Percentiles rank a stretch among this genome's conserved stretches.
phyloP scores from a whole-genome alignment of 2,329 filamentous ascomycete genomes.

The Aspergillus amoenus region DNA sequence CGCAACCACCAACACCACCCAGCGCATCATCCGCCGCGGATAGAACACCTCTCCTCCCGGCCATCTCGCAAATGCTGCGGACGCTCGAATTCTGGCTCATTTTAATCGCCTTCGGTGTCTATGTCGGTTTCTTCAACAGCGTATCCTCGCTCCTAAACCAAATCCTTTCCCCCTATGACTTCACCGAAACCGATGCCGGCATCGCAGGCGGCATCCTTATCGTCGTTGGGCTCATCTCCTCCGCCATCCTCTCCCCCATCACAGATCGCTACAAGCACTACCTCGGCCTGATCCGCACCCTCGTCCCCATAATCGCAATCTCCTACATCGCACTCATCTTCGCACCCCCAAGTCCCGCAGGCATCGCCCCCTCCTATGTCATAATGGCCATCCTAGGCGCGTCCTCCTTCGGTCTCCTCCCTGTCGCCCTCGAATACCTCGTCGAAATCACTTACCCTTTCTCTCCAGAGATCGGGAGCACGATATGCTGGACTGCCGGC shows the following conservation, averaged over 20 bases:
- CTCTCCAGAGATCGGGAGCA: constrained; percentile 79
- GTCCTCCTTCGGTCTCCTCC: constrained; percentile 74
- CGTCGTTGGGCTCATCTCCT: constrained; percentile 75
- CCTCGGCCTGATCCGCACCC: constrained; percentile 67
- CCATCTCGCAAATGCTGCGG: constrained; percentile 55
- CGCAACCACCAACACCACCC: constrained; percentile 72
- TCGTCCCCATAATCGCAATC: constrained; percentile 72
- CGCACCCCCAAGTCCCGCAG: constrained; percentile 63
- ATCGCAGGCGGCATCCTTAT: constrained; percentile 89
- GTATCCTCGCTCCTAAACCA: constrained; percentile 86
- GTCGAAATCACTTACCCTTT: constrained; percentile 86
- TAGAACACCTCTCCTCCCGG: constrained; percentile 53
- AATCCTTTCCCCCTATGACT: constrained; percentile 82
- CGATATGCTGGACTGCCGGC: constrained; percentile 80
- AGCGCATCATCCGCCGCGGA: constrained; percentile 63
- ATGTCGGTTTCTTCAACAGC: constrained; percentile 92
- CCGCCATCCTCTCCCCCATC: constrained; percentile 76
- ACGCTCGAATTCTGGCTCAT: constrained; percentile 78
- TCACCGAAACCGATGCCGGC: constrained; percentile 78
- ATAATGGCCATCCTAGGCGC: constrained; percentile 77
- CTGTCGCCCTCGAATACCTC: constrained; percentile 81
- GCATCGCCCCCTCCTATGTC: constrained; percentile 62
- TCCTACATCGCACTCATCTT: constrained; percentile 77
- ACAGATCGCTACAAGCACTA: constrained; percentile 84
- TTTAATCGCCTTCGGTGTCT: constrained; percentile 75